phyloP scores from a whole-genome alignment of 352 stramenopile species.

The Phytophthora cryptogea region DNA sequence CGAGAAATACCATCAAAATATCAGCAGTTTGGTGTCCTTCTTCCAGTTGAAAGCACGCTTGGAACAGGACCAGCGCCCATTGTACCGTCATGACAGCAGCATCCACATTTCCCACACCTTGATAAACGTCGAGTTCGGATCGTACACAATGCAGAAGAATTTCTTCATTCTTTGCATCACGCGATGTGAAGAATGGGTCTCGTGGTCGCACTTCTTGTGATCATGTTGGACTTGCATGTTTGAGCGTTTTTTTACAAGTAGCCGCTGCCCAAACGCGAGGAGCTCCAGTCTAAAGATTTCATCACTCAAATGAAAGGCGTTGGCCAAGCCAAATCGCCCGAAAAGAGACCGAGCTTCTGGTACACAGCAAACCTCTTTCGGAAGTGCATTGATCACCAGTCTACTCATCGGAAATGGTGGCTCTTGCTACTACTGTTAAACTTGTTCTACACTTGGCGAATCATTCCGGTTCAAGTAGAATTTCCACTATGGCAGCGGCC shows the following conservation, averaged over 20 bases:
- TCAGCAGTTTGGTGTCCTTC: slow-evolving; percentile 13
- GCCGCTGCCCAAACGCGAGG: too few relatives aligned
- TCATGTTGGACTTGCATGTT: too few relatives aligned
- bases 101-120: slow-evolving; percentile 61
- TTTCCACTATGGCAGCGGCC: slow-evolving; percentile 50
- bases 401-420: slow-evolving; percentile 48
- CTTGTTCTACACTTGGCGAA: slow-evolving; percentile 51
- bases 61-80: slow-evolving; percentile 53
- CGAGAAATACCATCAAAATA: slow-evolving; percentile 36
- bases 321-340: too few relatives aligned
- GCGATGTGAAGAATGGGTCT: too few relatives aligned
- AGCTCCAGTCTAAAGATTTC: too few relatives aligned
- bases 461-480: slow-evolving; percentile 53
- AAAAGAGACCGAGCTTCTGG: too few relatives aligned
- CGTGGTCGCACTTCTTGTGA: too few relatives aligned
- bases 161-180: too few relatives aligned
- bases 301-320: too few relatives aligned
- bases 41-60: slow-evolving; percentile 41
- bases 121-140: slow-evolving; percentile 54
- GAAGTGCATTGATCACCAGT: slow-evolving; percentile 59
- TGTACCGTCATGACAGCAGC: slow-evolving; percentile 55
- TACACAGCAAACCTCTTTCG: background rate
- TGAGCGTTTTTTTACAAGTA: too few relatives aligned
- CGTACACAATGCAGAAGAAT: slow-evolving; percentile 47
- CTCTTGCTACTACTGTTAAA: slow-evolving; percentile 38